Conservation (phyloP, 2,329 filamentous ascomycete genomes). For the Fonsecaea multimorphosa region DNA sequence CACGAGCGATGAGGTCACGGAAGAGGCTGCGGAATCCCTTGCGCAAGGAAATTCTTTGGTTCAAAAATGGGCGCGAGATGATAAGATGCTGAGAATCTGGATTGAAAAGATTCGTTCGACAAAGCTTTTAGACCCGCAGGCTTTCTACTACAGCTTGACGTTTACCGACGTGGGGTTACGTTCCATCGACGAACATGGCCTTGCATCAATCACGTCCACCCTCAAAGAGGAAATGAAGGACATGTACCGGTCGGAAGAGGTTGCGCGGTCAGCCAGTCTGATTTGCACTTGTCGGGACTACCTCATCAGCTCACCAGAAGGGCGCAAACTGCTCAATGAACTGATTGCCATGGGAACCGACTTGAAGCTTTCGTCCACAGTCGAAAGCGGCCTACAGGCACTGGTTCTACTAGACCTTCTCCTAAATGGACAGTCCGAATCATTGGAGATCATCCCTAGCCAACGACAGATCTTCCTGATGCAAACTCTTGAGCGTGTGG, state of each 20-base stretch:
- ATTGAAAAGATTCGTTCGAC: conserved; percentile 37
- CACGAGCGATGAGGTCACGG: conserved; percentile 56
- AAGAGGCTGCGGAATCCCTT: conserved; percentile 61
- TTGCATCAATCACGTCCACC: conserved; percentile 43
- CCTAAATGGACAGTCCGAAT: conserved; percentile 55
- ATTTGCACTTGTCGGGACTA: conserved; percentile 57
- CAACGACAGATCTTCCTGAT: conserved; percentile 82
- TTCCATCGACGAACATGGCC: conserved; percentile 40
- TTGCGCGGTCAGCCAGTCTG: conserved; percentile 55
- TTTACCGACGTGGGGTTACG: conserved; percentile 49
- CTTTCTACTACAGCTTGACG: conserved; percentile 50
- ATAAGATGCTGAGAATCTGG: conserved; percentile 32
- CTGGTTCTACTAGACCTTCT: conserved; percentile 63
- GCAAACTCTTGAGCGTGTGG: conserved; percentile 73
- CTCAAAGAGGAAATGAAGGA: conserved; percentile 44
- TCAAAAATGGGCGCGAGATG: conserved; percentile 49
- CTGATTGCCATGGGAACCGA: conserved; percentile 65
- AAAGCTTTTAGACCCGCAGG: conserved; percentile 13
- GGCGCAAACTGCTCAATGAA: conserved; percentile 64
- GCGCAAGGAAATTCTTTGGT: conserved; percentile 57
- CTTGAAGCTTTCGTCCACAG: conserved; percentile 19
- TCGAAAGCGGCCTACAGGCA: conserved; percentile 36
- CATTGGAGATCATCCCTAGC: conserved; percentile 55
- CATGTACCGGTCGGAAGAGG: conserved; percentile 48
- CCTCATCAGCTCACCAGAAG: conserved; percentile 55